These are phyloP conservation scores for Hymenoscyphus scutula DNA, from an alignment of 2,329 filamentous ascomycete species.

Conservation along the genomic window DNA sequence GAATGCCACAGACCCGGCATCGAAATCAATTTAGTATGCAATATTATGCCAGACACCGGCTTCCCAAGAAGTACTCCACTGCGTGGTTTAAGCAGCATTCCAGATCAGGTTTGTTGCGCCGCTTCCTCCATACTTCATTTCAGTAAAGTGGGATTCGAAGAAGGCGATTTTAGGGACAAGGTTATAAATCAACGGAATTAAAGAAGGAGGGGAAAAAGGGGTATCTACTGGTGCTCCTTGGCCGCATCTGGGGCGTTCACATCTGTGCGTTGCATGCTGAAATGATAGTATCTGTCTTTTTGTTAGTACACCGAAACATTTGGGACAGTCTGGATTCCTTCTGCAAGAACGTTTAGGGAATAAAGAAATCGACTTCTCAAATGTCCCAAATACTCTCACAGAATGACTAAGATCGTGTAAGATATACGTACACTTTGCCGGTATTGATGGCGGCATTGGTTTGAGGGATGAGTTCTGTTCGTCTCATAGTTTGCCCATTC, in stretches of 20 bases:
- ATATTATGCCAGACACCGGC: conserved; percentile 69
- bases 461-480: conserved; percentile 71
- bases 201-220: too few species aligned
- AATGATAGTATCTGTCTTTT: conserved; percentile 55
- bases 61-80: conserved; percentile 61
- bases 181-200: too few species aligned
- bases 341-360: too few species aligned
- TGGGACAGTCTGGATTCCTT: too few species aligned
- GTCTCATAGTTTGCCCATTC: conserved; percentile 66
- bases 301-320: too few species aligned
- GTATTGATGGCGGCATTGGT: conserved; percentile 61
- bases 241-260: conserved; percentile 59
- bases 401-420: too few species aligned
- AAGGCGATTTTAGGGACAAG: conserved; percentile 49
- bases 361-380: too few species aligned
- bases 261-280: conserved; percentile 59
- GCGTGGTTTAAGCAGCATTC: conserved; percentile 55
- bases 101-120: conserved; percentile 67
- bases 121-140: conserved; percentile 65
- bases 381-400: too few species aligned
- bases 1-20: conserved; percentile 57
- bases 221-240: conserved; percentile 60
- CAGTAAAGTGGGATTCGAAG: conserved; percentile 72
- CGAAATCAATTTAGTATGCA: conserved; percentile 69
- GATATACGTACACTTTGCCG: conserved; percentile 53